Evolutionary conservation across 768 basidiomycete species (phyloP).

Genomic region (Trametes cubensis): DNA sequence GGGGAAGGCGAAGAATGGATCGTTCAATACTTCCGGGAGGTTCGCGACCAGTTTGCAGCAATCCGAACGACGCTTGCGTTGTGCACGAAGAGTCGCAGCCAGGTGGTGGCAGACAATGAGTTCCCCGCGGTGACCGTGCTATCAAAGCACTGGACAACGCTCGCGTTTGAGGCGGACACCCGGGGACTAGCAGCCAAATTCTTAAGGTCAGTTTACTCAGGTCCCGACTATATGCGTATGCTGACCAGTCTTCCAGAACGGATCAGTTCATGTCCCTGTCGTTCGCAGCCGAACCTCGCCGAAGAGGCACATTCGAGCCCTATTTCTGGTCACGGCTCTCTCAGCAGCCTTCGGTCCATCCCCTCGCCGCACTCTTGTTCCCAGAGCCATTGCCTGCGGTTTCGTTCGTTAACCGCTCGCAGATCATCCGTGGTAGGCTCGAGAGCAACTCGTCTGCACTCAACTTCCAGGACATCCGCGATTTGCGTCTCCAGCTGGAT

Average conservation of each 20-base stretch:
- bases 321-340: conserved; percentile 66
- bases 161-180: conserved; percentile 41
- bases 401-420: conserved; percentile 66
- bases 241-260: conserved; percentile 43
- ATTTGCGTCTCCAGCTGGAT: conserved; percentile 48
- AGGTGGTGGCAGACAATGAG: conserved; percentile 30
- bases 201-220: conserved; percentile 47
- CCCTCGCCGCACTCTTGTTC: conserved; percentile 70
- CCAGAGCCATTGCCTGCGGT: conserved; percentile 72
- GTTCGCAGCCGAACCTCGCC: conserved; percentile 70
- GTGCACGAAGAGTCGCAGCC: conserved; percentile 47
- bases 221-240: not conserved
- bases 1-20: conserved; percentile 49
- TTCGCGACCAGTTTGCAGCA: conserved; percentile 52
- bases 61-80: conserved; percentile 53
- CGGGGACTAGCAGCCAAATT: conserved; percentile 57
- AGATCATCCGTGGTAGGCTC: conserved; percentile 65
- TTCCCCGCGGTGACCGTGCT: conserved; percentile 48
- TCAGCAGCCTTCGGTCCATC: conserved; percentile 44
- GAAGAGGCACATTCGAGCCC: conserved; percentile 76
- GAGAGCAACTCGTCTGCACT: conserved; percentile 56
- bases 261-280: conserved; percentile 83
- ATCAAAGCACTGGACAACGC: conserved; percentile 59
- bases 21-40: conserved; percentile 43
- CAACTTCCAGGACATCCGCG: conserved; percentile 62